Base-by-base conservation (phyloP, 2,329 filamentous ascomycete genomes). In the Alternaria rosae region DNA sequence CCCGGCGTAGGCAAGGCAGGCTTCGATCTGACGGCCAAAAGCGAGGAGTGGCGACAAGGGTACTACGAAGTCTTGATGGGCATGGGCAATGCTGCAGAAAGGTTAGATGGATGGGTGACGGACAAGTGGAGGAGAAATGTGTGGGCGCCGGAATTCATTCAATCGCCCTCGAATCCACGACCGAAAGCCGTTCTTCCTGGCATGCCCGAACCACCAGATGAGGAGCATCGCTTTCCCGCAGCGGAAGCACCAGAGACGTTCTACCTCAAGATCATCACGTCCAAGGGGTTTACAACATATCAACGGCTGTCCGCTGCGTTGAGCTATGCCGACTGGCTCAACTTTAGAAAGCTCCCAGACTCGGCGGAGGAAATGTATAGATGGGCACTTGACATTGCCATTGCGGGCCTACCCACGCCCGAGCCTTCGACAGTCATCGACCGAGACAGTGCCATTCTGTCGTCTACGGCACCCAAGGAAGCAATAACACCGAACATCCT, bases 1-100 rank as follows among this genome's bases (percentile, higher is more conserved):
- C 75, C 74, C 5, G 76, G 75, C 1, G 59, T 78, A 15, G 76
- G 76, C 20, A 78, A 75, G 55, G 82, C 84, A 3, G 88, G 88
- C 0, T 88, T 88, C 67, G 92, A 97, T 75, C 83, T 95, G 58
- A 87, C 87, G 1, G 85, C 81, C 7, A 97, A 93, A 82, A 90
- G 89, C 65, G 92, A 96, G 78, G 85, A 90, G 52, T 98, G 94
- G 94, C 85, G 91, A 71, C 85, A 92, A 57, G 93, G 93, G 1
- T 98, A 98, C 79, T 93, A 91, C 73, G 89, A 96, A 72, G 86
- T 89, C 4, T 81, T 97, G 48, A 92, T 97, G 88, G 85, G 90
- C 11, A 88, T 88, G 62, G 94, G 91, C 1, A 87, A 88, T 67
- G 88, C 90, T 0, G 89, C 93, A 5, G 94, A 97, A 79, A 88